Evolutionary conservation across 1,284 basidiomycete species (phyloP).

Genomic region (Afroboletus lepidellus): DNA sequence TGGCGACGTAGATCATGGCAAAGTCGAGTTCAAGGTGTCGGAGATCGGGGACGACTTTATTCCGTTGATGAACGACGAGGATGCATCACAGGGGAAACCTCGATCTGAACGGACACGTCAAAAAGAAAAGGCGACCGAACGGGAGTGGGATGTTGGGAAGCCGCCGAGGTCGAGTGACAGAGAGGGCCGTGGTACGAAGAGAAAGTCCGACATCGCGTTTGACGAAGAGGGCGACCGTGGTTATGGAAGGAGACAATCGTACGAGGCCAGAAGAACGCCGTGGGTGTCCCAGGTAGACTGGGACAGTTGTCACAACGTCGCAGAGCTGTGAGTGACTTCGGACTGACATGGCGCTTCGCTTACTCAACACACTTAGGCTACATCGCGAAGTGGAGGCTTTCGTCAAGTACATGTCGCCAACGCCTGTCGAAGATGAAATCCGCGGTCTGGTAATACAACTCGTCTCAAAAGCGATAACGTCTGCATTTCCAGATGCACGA

Average conservation of each 20-base stretch:
- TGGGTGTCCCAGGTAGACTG: conserved; percentile 82
- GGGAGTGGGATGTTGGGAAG: conserved; percentile 47
- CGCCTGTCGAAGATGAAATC: conserved; percentile 80
- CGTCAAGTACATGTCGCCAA: conserved; percentile 85
- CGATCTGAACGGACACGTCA: conserved; percentile 22
- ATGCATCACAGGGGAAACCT: conserved; percentile 22
- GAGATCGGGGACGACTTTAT: conserved; percentile 58
- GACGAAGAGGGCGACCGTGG: conserved; percentile 47
- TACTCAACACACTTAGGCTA: conserved; percentile 48
- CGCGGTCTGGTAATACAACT: conserved; percentile 75
- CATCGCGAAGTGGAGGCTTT: conserved; percentile 86
- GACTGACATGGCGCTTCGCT: conserved; percentile 6
- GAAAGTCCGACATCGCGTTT: conserved; percentile 43
- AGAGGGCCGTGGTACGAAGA: conserved; percentile 36
- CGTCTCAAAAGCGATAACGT: conserved; percentile 67
- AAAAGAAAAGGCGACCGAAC: conserved; percentile 33
- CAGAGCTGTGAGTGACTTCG: conserved; percentile 64
- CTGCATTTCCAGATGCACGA: conserved; percentile 75
- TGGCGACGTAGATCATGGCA: conserved; percentile 9
- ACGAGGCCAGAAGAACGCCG: conserved; percentile 65
- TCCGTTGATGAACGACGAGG: conserved; percentile 45
- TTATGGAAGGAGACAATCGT: conserved; percentile 39
- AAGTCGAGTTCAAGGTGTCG: conserved; percentile 9
- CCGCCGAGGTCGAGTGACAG: conserved; percentile 21
- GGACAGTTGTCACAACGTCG: conserved; percentile 74